Base-by-base conservation (phyloP, 2,329 filamentous ascomycete species). In the Aureobasidium sp. region DNA sequence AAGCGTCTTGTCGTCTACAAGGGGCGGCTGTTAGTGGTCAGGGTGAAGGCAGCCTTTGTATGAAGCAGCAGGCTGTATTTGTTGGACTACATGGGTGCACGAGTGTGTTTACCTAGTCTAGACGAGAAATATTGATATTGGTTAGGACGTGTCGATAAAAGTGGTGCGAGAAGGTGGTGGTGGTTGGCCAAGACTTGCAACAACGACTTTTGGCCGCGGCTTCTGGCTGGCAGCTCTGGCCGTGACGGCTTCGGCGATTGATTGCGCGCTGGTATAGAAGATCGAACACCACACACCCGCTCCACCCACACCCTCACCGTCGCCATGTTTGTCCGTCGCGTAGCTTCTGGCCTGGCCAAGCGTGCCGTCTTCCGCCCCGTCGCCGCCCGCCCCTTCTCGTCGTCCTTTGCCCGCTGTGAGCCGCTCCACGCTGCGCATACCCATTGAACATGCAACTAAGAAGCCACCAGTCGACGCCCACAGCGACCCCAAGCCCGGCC, bases 311-410 rank as follows among this genome's bases (percentile, higher is more conserved):
- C 45, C 41, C 47, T 47, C 60, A 49, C 69, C 63, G 65, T 64
- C 70, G 70, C 70, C 68, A 78, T 78, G 75, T 76, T 81, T 69
- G 74, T 81, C 72, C 78, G 79, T 68, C 78, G 79, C 72, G 79
- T 78, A 66, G 78, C 76, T 64, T 72, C 80, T 63, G 75, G 76
- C 68, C 75, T 79, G 66, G 74, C 74, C 64, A 74, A 77, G 73
- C 78, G 77, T 68, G 73, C 72, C 62, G 74, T 76, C 67, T 70
- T 76, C 65, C 66, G 66, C 75, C 75, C 66, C 65, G 74, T 64
- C 72, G 74, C 67, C 77, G 79, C 71, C 64, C 78, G 79, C 70
- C 75, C 75, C 63, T 81, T 81, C 70, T 74, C 78, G 65, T 75
- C 74, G 67, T 75, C 76, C 61, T 72, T 79, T 66, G 71, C 74